Percentiles rank a stretch among this genome's conserved stretches.
phyloP scores from a whole-genome alignment of 148 eudicot genomes.

The Mesembryanthemum crystallinum region DNA sequence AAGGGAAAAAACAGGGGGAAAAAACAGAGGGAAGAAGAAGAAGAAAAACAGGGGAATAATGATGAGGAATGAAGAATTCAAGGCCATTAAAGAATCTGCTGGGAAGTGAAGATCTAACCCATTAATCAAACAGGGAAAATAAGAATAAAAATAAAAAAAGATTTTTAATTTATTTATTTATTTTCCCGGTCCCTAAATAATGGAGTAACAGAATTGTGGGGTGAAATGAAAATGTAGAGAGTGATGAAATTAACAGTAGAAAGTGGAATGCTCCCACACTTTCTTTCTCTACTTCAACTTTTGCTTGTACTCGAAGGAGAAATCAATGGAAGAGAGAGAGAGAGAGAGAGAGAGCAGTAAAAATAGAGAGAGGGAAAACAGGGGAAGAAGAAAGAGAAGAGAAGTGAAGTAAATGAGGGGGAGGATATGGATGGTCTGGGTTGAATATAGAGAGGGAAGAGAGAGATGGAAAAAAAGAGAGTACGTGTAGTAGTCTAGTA shows the following conservation, averaged over 20 bases:
- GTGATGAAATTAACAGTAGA: background rate
- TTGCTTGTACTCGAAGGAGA: slow-evolving; percentile 9
- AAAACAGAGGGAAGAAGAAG: slow-evolving; percentile 26
- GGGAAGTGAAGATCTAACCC: slow-evolving; percentile 9
- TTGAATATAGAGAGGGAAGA: slow-evolving; percentile 10
- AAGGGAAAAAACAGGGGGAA: slow-evolving; percentile 36
- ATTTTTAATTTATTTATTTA: background rate
- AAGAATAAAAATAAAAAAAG: too few species aligned
- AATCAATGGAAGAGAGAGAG: background rate
- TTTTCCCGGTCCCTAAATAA: too few species aligned
- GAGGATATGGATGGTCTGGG: slow-evolving; percentile 21
- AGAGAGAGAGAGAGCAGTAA: background rate
- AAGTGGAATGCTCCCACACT: background rate
- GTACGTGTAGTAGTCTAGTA: background rate
- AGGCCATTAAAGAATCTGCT: slow-evolving; percentile 24
- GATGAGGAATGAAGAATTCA: slow-evolving; percentile 10
- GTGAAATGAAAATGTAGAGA: background rate
- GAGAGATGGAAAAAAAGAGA: background rate
- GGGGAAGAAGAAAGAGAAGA: background rate
- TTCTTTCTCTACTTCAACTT: background rate
- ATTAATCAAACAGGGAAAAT: slow-evolving; percentile 1
- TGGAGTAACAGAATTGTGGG: too few species aligned
- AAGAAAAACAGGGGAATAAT: slow-evolving; percentile 29
- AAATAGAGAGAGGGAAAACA: background rate
- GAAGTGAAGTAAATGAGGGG: background rate